Evolutionary conservation across 2,329 filamentous ascomycete species (phyloP).

Genomic region (Fusarium armeniacum): DNA sequence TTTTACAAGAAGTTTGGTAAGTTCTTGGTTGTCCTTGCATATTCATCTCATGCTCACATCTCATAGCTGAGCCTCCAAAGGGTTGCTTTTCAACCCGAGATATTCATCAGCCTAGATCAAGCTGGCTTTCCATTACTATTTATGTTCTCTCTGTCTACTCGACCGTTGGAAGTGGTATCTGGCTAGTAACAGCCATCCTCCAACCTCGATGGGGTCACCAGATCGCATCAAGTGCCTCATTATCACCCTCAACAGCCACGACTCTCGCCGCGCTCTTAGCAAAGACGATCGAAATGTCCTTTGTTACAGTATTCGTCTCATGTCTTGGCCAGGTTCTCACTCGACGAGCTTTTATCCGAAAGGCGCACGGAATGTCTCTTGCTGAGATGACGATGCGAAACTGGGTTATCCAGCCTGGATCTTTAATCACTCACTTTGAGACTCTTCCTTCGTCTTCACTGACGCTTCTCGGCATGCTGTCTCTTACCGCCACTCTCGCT

Average conservation of each 20-base stretch:
- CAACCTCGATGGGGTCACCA: conserved; percentile 73
- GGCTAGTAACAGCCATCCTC: conserved; percentile 71
- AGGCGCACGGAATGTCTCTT: conserved; percentile 75
- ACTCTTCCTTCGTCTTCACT: conserved; percentile 73
- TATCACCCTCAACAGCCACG: conserved; percentile 75
- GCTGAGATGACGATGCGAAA: conserved; percentile 81
- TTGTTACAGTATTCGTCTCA: conserved; percentile 81
- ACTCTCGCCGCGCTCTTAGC: conserved; percentile 77
- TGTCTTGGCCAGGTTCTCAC: conserved; percentile 82
- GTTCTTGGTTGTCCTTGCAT: conserved; percentile 1
- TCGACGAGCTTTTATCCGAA: conserved; percentile 73
- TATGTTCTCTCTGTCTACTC: conserved; percentile 71
- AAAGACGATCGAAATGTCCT: conserved; percentile 83
- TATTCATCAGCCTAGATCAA: conserved; percentile 52
- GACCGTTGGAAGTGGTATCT: conserved; percentile 74
- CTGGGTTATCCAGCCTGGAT: conserved; percentile 81
- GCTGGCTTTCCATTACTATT: conserved; percentile 66
- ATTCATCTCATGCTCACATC: neutral
- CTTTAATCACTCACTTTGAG: conserved; percentile 77
- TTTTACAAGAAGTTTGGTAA: conserved; percentile 54
- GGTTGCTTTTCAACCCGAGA: conserved; percentile 54
- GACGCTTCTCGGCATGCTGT: conserved; percentile 74
- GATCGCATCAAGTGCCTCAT: conserved; percentile 66
- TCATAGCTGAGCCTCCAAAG: conserved; percentile 50
- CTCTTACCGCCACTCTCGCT: conserved; percentile 73